phyloP scores from a whole-genome alignment of 192 early-diverging fungal genomes.

The Linnemannia exigua region DNA sequence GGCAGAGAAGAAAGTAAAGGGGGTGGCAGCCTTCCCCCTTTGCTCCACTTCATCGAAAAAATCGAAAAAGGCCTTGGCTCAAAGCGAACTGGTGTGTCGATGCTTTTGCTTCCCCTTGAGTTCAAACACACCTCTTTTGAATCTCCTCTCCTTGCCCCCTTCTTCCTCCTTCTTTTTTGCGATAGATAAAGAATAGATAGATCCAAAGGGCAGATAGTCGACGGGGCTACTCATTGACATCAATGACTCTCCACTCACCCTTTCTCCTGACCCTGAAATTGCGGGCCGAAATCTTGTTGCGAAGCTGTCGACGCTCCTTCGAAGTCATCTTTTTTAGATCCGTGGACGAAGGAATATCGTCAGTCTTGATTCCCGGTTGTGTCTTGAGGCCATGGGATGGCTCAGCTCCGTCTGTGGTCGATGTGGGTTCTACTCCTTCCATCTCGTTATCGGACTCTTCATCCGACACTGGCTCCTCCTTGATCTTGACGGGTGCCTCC shows the following conservation, averaged over 20 bases:
- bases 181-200: not conserved
- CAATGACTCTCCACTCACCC: slow-evolving; percentile 58
- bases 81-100: not conserved
- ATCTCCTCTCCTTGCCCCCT: not conserved
- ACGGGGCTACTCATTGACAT: not conserved
- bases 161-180: not conserved
- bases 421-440: slow-evolving; percentile 17
- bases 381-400: slow-evolving; percentile 54
- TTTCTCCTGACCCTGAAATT: slow-evolving; percentile 90
- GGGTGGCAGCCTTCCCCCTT: not conserved
- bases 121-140: not conserved
- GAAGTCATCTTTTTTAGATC: slow-evolving; percentile 77
- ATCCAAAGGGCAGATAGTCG: not conserved
- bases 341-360: slow-evolving; percentile 58
- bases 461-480: slow-evolving; percentile 46
- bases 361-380: slow-evolving; percentile 56
- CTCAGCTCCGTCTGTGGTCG: slow-evolving; percentile 18
- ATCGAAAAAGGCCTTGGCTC: not conserved
- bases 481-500: slow-evolving; percentile 19
- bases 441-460: slow-evolving; percentile 45
- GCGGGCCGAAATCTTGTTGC: slow-evolving; percentile 91
- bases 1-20: not conserved
- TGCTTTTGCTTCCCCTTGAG: not conserved
- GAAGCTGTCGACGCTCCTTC: slow-evolving; percentile 84
- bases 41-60: not conserved